Evolutionary conservation across 441 rosid species (phyloP).

Genomic region (Syzygium syzygioides): DNA sequence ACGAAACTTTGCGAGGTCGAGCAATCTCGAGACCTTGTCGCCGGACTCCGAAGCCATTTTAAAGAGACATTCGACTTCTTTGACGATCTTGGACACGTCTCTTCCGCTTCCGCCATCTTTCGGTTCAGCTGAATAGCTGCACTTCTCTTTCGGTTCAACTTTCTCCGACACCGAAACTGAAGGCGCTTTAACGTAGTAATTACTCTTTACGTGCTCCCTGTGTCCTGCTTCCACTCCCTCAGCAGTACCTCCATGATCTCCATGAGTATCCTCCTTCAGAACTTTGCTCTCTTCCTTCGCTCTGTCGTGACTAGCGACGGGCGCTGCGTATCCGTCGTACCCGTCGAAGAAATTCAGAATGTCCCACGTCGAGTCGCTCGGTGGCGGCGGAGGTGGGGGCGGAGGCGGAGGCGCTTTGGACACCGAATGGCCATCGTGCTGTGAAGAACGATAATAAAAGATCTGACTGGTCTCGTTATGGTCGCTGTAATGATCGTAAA

Average conservation of each 20-base stretch:
- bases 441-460: background rate
- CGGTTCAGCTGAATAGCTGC: conserved; percentile 1
- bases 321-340: conserved; percentile 32
- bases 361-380: conserved; percentile 42
- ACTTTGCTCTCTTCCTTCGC: conserved; percentile 17
- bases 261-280: background rate
- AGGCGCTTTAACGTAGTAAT: background rate
- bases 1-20: conserved; percentile 39
- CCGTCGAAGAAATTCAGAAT: conserved; percentile 47
- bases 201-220: background rate
- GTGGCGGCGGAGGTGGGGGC: conserved; percentile 27
- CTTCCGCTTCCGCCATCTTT: conserved; percentile 12
- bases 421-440: background rate
- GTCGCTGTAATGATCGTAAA: background rate
- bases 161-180: background rate
- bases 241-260: conserved; percentile 1
- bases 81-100: conserved; percentile 17
- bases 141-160: background rate
- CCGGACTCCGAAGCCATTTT: conserved; percentile 47
- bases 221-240: background rate
- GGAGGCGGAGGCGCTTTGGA: conserved; percentile 41
- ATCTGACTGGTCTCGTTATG: background rate
- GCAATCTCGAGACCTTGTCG: conserved; percentile 33
- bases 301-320: conserved; percentile 7
- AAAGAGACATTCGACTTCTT: conserved; percentile 30